phyloP scores from a whole-genome alignment of 2,329 filamentous ascomycete genomes.

The Amphichorda felina region DNA sequence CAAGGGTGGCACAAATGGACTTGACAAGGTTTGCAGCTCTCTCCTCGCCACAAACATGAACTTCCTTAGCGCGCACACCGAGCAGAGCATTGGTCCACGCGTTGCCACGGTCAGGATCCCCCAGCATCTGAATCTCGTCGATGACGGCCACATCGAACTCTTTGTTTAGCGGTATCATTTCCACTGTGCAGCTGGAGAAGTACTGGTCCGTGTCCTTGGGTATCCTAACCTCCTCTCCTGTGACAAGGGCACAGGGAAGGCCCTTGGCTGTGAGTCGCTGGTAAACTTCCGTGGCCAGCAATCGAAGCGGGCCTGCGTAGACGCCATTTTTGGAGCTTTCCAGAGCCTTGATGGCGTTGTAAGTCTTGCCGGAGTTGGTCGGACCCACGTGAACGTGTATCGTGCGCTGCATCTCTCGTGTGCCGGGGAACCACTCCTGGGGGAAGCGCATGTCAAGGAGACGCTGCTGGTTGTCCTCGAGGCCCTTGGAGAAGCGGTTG shows the following conservation, averaged over 20 bases:
- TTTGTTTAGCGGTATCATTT: conserved; percentile 56
- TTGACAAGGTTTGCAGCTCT: conserved; percentile 69
- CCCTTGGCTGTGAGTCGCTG: conserved; percentile 72
- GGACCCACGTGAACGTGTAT: conserved; percentile 92
- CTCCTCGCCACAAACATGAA: conserved; percentile 89
- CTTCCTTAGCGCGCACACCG: conserved; percentile 74
- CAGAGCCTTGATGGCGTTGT: conserved; percentile 77
- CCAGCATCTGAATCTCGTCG: conserved; percentile 98
- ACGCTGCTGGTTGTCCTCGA: conserved; percentile 46
- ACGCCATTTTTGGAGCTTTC: conserved; percentile 67
- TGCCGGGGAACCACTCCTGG: conserved; percentile 83
- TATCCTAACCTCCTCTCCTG: conserved; percentile 77
- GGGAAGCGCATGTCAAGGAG: conserved; percentile 82
- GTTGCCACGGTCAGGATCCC: conserved; percentile 67
- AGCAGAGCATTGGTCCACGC: conserved; percentile 90
- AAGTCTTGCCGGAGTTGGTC: conserved; percentile 97
- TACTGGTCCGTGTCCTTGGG: conserved; percentile 44
- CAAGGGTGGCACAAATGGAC: conserved; percentile 64
- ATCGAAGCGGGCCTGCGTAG: conserved; percentile 79
- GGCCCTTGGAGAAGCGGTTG: conserved; percentile 39
- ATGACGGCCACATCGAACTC: conserved; percentile 82
- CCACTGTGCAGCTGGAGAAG: conserved; percentile 83
- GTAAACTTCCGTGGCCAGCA: conserved; percentile 93
- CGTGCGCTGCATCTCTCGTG: conserved; percentile 66
- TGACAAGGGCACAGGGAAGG: conserved; percentile 66